Conservation (phyloP, 495 filamentous ascomycete species). For the Annulohypoxylon nitens region DNA sequence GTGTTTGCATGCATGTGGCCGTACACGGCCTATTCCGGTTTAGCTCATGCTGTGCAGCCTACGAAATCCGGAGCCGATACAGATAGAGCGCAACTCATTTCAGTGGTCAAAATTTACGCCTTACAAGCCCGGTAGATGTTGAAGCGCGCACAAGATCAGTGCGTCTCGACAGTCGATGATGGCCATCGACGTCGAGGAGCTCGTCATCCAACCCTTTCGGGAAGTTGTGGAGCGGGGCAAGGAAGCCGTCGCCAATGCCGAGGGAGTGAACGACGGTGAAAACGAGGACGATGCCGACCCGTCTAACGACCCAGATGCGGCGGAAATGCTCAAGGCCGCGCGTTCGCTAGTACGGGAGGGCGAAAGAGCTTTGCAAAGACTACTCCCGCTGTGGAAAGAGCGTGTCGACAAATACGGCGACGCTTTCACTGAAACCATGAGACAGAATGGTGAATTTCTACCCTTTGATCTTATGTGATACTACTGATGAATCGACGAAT, state of each 20-base stretch:
- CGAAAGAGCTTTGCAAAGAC: constrained; percentile 52
- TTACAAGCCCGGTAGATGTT: constrained; percentile 27
- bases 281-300: constrained; percentile 31
- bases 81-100: constrained; percentile 17
- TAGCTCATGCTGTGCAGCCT: constrained; percentile 28
- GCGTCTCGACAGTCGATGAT: constrained; percentile 46
- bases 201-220: constrained; percentile 55
- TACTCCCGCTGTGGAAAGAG: constrained; percentile 54
- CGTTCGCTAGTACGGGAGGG: constrained; percentile 52
- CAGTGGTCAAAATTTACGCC: constrained; percentile 9
- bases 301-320: constrained; percentile 18
- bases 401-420: constrained; percentile 54
- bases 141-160: constrained; percentile 17
- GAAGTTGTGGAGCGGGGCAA: constrained; percentile 54
- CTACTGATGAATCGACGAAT: not conserved
- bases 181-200: constrained; percentile 55
- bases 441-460: constrained; percentile 52
- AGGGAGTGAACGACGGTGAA: constrained; percentile 33
- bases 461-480: not conserved
- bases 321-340: constrained; percentile 49
- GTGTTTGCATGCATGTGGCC: constrained; percentile 35
- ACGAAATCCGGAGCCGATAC: constrained; percentile 2
- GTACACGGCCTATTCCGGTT: constrained; percentile 26
- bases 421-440: constrained; percentile 51
- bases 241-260: constrained; percentile 52